A percentile compares a stretch with the other conserved stretches of the same genome.
These are phyloP conservation scores for Apophysomyces trapeziformis DNA, from an alignment of 371 early-diverging fungal species.

Conservation along the genomic window DNA sequence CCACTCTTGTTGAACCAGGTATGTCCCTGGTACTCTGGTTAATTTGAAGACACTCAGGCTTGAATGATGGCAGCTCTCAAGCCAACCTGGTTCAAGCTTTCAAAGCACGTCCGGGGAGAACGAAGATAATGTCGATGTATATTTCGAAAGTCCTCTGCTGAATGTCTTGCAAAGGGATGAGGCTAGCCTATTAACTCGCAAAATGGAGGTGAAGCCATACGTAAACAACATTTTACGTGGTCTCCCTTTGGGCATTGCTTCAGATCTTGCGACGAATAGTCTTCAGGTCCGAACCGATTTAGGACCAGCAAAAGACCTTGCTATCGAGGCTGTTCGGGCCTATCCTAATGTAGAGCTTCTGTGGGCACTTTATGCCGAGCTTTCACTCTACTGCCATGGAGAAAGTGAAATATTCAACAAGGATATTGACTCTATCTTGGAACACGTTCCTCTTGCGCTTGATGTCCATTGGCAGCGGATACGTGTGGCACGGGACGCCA, in stretches of 20 bases:
- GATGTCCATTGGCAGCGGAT: slow-evolving; percentile 39
- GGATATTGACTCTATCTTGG: slow-evolving; percentile 14
- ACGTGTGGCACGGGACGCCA: slow-evolving; percentile 8
- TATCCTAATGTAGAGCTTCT: slow-evolving; percentile 26
- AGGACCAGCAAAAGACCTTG: slow-evolving; percentile 16
- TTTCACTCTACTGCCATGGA: slow-evolving; percentile 34
- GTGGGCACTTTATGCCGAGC: slow-evolving; percentile 27
- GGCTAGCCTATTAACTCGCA: background rate
- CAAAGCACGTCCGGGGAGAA: background rate
- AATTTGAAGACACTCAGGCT: background rate
- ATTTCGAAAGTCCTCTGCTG: slow-evolving; percentile 13
- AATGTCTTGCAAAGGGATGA: slow-evolving; percentile 11
- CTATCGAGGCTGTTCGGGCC: slow-evolving; percentile 1
- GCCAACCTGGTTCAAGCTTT: background rate
- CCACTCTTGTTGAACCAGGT: slow-evolving; percentile 3
- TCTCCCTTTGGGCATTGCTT: slow-evolving; percentile 6
- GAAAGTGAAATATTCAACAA: slow-evolving; percentile 11
- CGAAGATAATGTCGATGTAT: background rate
- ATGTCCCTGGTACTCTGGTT: background rate
- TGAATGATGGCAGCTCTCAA: background rate
- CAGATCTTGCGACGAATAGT: background rate
- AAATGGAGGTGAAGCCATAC: background rate
- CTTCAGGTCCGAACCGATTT: background rate
- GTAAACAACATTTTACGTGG: slow-evolving; percentile 1
- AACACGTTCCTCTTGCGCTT: slow-evolving; percentile 19